These are phyloP conservation scores for Hericium rajendrae DNA, from an alignment of 768 basidiomycete species.

Conservation along the genomic window DNA sequence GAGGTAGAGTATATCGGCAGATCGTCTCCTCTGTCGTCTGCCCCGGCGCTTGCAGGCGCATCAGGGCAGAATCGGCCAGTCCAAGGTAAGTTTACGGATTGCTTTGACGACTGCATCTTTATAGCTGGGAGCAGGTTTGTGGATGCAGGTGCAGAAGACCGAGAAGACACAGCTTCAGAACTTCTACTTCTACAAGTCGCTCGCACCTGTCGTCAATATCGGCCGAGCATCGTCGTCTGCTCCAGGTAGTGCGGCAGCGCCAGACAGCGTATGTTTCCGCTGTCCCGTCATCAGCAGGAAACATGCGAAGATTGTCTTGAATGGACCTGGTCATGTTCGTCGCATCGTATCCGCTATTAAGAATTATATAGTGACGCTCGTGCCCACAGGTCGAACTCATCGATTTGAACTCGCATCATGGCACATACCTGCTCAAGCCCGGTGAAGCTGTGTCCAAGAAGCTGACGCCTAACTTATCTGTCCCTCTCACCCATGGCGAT, in stretches of 20 bases:
- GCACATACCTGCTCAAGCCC: constrained; percentile 53
- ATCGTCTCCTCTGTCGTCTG: not conserved
- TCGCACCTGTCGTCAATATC: constrained; percentile 46
- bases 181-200: constrained; percentile 43
- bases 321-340: not conserved
- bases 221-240: constrained; percentile 56
- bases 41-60: not conserved
- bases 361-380: constrained; percentile 1
- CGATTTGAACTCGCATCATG: constrained; percentile 69
- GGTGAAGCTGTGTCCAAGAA: constrained; percentile 38
- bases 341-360: not conserved
- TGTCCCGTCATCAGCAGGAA: constrained; percentile 73
- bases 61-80: not conserved
- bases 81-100: not conserved
- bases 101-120: not conserved
- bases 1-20: constrained; percentile 1
- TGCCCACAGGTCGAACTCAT: constrained; percentile 52
- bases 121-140: not conserved
- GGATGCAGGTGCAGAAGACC: not conserved
- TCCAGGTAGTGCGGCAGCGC: constrained; percentile 28
- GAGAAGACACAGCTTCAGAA: constrained; percentile 21
- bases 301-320: constrained; percentile 63
- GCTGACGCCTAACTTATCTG: constrained; percentile 47
- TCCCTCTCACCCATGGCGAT: constrained; percentile 56
- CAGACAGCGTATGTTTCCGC: constrained; percentile 50